These are phyloP conservation scores for Globisporangium perplexum DNA, from an alignment of 352 stramenopile genomes.

Conservation along the genomic window DNA sequence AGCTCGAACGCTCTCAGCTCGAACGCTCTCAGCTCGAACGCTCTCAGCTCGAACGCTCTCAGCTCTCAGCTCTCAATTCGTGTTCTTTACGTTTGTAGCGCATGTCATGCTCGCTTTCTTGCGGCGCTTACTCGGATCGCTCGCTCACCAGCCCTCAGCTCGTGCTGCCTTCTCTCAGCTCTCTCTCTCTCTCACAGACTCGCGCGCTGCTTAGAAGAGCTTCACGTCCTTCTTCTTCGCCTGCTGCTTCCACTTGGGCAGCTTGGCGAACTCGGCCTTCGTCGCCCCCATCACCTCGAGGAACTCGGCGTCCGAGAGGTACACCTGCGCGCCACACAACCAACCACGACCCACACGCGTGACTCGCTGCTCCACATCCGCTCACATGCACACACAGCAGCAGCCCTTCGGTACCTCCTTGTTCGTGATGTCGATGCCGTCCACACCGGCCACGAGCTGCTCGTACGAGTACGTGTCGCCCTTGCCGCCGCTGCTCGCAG, in stretches of 20 bases:
- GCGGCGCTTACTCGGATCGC: no score
- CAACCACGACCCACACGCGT: conserved; percentile 1
- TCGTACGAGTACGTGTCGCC: conserved; percentile 54
- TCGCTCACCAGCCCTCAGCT: no score
- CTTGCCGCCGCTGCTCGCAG: conserved; percentile 7
- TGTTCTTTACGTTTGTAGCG: no score
- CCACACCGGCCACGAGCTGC: conserved; percentile 61
- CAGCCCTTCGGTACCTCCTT: conserved; percentile 43
- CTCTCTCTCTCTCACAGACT: not conserved
- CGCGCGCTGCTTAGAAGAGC: conserved; percentile 59
- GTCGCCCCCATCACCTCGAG: conserved; percentile 51
- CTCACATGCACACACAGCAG: conserved; percentile 7
- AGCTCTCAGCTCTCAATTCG: no score
- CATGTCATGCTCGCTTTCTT: no score
- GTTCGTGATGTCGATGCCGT: conserved; percentile 69
- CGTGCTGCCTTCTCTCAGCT: not conserved
- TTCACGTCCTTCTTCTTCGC: conserved; percentile 84
- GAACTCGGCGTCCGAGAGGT: conserved; percentile 82
- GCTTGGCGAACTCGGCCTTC: conserved; percentile 50
- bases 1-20: no score
- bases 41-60: no score
- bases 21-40: no score
- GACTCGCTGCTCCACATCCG: not conserved
- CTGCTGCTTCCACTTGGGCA: conserved; percentile 86
- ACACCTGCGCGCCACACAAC: conserved; percentile 27